Evolutionary conservation across 768 basidiomycete genomes (phyloP).

Genomic region (Suillus luteus): DNA sequence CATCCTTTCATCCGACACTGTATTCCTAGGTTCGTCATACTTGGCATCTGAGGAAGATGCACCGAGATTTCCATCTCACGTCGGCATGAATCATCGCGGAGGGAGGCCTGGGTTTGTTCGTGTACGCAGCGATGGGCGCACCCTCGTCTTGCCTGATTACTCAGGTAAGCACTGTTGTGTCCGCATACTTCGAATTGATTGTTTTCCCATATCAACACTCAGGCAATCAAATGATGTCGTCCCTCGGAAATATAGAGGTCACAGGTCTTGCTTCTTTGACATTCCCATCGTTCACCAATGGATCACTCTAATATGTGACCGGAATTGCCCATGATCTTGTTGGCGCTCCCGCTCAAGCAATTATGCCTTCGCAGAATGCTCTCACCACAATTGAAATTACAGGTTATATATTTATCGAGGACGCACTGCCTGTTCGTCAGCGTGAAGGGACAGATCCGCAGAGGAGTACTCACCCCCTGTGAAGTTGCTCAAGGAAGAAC

Average conservation of each 20-base stretch:
- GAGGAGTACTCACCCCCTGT: conserved; percentile 59
- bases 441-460: conserved; percentile 30
- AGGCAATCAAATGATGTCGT: conserved; percentile 66
- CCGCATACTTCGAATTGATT: conserved; percentile 9
- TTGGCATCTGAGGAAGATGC: conserved; percentile 39
- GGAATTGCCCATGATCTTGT: conserved; percentile 54
- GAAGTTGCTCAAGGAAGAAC: conserved; percentile 54
- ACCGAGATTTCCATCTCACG: conserved; percentile 49
- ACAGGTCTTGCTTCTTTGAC: conserved; percentile 59
- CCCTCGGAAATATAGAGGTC: conserved; percentile 64
- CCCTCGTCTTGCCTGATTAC: conserved; percentile 61
- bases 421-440: conserved; percentile 61
- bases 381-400: conserved; percentile 52
- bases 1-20: conserved; percentile 52
- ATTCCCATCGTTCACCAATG: conserved; percentile 53
- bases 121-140: conserved; percentile 53
- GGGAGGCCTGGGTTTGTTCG: conserved; percentile 63
- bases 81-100: conserved; percentile 70
- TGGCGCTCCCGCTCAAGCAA: conserved; percentile 39
- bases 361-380: conserved; percentile 60
- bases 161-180: conserved; percentile 40
- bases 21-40: conserved; percentile 60
- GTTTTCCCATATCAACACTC: neutral
- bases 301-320: conserved; percentile 66
- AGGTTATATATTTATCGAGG: conserved; percentile 52